phyloP scores from a whole-genome alignment of 306 rosid genomes.

The Cucurbita maxima region DNA sequence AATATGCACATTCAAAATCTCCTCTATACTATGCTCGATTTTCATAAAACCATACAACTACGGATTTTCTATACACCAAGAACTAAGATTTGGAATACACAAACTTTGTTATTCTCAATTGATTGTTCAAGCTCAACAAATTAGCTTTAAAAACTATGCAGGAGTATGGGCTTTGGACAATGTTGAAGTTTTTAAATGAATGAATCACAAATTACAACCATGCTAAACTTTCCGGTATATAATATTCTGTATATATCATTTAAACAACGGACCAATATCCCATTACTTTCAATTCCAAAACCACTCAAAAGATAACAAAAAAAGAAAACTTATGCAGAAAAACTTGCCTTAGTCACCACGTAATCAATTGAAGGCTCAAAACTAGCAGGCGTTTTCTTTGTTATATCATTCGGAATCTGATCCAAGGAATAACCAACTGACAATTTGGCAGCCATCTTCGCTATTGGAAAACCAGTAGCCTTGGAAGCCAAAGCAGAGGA shows the following conservation, averaged over 20 bases:
- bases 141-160: not conserved
- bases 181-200: not conserved
- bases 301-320: not conserved
- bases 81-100: not conserved
- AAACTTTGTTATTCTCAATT: not conserved
- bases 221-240: not conserved
- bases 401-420: slow-evolving; percentile 91
- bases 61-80: not conserved
- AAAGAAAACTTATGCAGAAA: not conserved
- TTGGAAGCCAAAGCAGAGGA: slow-evolving; percentile 86
- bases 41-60: not conserved
- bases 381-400: slow-evolving; percentile 88
- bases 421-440: slow-evolving; percentile 88
- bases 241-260: not conserved
- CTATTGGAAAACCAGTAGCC: slow-evolving; percentile 96
- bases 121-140: not conserved
- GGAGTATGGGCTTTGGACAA: not conserved
- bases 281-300: not conserved
- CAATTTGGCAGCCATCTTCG: slow-evolving; percentile 88
- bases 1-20: not conserved
- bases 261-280: not conserved
- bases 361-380: slow-evolving; percentile 98
- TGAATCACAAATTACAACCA: not conserved
- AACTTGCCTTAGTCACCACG: slow-evolving; percentile 76
- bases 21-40: not conserved